Base-by-base conservation (phyloP, 2,329 filamentous ascomycete species). In the Huntiella moniliformis region DNA sequence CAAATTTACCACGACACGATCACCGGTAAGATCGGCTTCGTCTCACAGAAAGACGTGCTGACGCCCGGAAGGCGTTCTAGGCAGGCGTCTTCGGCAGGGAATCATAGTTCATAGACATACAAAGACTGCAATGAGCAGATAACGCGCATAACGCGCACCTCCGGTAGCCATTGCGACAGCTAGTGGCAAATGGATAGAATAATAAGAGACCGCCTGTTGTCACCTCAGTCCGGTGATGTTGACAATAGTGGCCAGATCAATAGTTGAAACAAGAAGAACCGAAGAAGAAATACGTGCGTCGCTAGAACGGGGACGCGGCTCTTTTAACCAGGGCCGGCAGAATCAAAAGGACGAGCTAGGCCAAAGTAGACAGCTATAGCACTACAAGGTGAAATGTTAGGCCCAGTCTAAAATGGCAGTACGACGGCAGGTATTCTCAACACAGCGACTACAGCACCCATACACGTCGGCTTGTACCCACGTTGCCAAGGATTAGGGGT, bases 81-180 rank as follows among this genome's bases (percentile, higher is more conserved):
- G 35, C 35, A 38, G 35, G 12, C 5, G 16, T 13, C 16, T n/a
- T 3, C 22, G 10, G 7, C 22, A 28, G 22, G 22, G 22, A 28
- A 28, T 28, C 22, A 28, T 28, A 8, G 22, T 28, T 28, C 22
- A 28, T 28, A 8, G 38, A 70, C 80, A 58, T 73, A 93, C 87
- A 58, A 93, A 79, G 58, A 86, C 72, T 50, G 85, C 82, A 57
- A 93, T 77, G 58, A 91, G 70, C 60, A 94, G 70, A 63, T 78
- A 79, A 69, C 76, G 74, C 69, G 78, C 65, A 57, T 85, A 84
- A 63, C 82, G 78, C 63, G 79, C 75, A 54, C 74, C 77, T 59
- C 77, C 77, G 50, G 77, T 73, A 63, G 77, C 78, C 68, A 71
- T 73, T 57, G 53, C 65, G 57, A 54, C 53, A 50, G 38, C 36